Base-by-base conservation (phyloP, 192 early-diverging fungal genomes). In the Coemansia guatemalensis region DNA sequence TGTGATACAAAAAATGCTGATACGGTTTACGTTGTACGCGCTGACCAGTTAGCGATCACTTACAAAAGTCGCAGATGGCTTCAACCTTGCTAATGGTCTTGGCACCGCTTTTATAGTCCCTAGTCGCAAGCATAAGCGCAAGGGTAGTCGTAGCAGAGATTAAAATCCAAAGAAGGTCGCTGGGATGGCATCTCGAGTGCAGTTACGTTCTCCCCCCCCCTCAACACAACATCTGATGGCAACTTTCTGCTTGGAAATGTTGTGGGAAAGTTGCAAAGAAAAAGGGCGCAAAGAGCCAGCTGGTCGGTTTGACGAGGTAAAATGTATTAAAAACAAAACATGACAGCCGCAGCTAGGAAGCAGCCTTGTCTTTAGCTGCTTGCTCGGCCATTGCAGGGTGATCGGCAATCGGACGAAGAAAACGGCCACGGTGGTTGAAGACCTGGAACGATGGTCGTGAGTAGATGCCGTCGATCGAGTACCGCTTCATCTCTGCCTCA, bases 401-500 rank as follows among this genome's bases (percentile, higher is more conserved):
- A 47, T 47, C 62, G 2, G 50, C 62, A 22, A 60, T 35, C 23
- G 77, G 77, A 12, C 68, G 77, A 8, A 79, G 59, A 24, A 60
- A 74, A 44, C 77, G 77, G 32, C 77, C 77, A 25, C 77, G 77
- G 52, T 79, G 77, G 71, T 74, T 73, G 49, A 67, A 79, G 7
- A 71, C 64, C 60, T 79, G 77, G 71, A 79, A 79, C 51, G 77
- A 79, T 23, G 77, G 71, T 20, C 77, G 62, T 53, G 77, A 79
- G 54, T 66, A 79, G 26, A 79, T 56, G 51, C 77, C 77, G 32
- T 79, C 71, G 30, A 79, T 60, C 48, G 77, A 79, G 63, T 79
- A 79, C 63, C 77, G 77, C 71, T 74, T 79, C 77, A 79, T 79
- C 68, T 79, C 77, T 11, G 77, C 67, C 58, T 79, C 77, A 35